Conservation (phyloP, 768 basidiomycete species). For the Lactifluus hygrophoroides region DNA sequence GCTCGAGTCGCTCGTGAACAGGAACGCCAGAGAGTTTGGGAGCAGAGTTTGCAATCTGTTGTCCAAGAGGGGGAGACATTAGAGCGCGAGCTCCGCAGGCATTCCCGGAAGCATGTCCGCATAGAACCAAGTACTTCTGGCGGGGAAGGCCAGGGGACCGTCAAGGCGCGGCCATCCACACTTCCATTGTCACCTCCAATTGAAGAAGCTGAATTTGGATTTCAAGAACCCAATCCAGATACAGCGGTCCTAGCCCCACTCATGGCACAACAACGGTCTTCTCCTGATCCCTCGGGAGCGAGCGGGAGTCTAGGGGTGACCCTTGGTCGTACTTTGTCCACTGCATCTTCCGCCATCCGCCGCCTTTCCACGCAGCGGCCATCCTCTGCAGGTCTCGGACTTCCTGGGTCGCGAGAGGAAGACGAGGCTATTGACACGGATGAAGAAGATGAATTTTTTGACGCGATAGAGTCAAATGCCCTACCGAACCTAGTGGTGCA, state of each 20-base stretch:
- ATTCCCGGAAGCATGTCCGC: constrained; percentile 52
- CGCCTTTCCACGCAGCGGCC: constrained; percentile 14
- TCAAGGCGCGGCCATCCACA: constrained; percentile 18
- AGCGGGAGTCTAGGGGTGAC: neutral
- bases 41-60: constrained; percentile 79
- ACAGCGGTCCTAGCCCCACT: constrained; percentile 6
- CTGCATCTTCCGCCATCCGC: neutral
- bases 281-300: neutral
- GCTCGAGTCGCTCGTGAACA: constrained; percentile 56
- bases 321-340: constrained; percentile 2
- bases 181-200: constrained; percentile 11
- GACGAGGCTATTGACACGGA: constrained; percentile 44
- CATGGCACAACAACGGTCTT: neutral
- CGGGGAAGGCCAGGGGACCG: constrained; percentile 21
- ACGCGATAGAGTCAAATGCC: constrained; percentile 81
- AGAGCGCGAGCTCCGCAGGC: constrained; percentile 65
- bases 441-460: constrained; percentile 95
- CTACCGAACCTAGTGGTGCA: constrained; percentile 70
- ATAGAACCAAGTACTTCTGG: constrained; percentile 22
- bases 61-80: constrained; percentile 79
- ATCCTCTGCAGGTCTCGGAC: neutral
- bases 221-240: neutral
- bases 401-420: constrained; percentile 22
- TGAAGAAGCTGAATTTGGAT: constrained; percentile 10
- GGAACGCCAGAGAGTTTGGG: constrained; percentile 67